Evolutionary conservation across 768 basidiomycete genomes (phyloP), one percentile per base, ranked within the genome.

Genomic region (Mycena polygramma): DNA sequence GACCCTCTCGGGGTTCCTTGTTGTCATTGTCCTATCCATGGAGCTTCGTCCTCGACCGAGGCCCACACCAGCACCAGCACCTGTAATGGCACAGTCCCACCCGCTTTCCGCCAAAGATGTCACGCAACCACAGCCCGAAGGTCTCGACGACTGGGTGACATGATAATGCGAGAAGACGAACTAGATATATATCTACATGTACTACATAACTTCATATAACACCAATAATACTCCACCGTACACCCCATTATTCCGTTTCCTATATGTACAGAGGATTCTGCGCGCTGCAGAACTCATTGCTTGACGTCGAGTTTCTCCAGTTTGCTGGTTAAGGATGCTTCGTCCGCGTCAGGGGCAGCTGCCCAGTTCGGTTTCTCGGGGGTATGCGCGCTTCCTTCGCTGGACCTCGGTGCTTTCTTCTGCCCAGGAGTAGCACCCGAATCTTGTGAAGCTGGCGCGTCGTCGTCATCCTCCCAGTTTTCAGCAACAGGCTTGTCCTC

Each of bases 381-480:
- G 15, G 65, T 63, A 37, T 73, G 72, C 7, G 55, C 46, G 13
- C 61, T 57, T 17, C 68, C 61, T 9, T 66, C 49, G 22, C 54
- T 66, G 39, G 53, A 41, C 36, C 55, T 43, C 24, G 70, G 60
- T 60, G 65, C 69, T 45, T 58, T 62, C 73, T 73, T 69, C 41
- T 48, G 69, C 68, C 68, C 73, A 65, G 30, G 30, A 30, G 68
- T 64, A 55, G 55, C 60, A 19, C 30, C 59, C 20, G 65, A 53
- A 41, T 59, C 58, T 13, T 35, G 57, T 35, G 75, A 61, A 20
- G 55, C 41, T 30, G 59, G 30, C 24, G 46, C 85, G 6, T 89
- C 91, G 14, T 90, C 91, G 9, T 92, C 92, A 57, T 92, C 92
- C 46, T 94, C 94, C 89, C 94, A 95, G 68, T 85, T 89, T 70